These are phyloP conservation scores for Morella rubra DNA, from an alignment of 306 rosid species.

Conservation along the genomic window DNA sequence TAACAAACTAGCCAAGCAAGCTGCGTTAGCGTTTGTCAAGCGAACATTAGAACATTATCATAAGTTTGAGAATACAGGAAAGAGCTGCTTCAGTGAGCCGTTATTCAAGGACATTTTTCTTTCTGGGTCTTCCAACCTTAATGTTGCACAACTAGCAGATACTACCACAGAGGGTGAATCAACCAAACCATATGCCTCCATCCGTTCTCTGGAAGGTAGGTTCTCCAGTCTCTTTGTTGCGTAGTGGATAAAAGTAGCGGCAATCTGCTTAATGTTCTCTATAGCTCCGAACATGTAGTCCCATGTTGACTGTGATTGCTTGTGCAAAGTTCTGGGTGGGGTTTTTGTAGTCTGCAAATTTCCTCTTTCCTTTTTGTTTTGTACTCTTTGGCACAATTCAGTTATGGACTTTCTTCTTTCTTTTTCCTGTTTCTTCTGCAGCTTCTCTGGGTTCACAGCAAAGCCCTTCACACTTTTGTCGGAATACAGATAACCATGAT, in stretches of 20 bases:
- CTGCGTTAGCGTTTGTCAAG: slow-evolving; percentile 75
- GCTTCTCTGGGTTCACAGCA: slow-evolving; percentile 76
- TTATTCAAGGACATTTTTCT: slow-evolving; percentile 62
- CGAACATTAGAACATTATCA: slow-evolving; percentile 79
- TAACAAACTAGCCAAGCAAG: slow-evolving; percentile 87
- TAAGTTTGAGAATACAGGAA: slow-evolving; percentile 81
- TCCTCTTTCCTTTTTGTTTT: slow-evolving; percentile 16
- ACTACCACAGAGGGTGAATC: slow-evolving; percentile 61
- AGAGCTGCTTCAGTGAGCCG: slow-evolving; percentile 87
- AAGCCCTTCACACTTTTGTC: slow-evolving; percentile 74
- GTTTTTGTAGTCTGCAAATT: background rate
- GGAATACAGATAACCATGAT: slow-evolving; percentile 64
- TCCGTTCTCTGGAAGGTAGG: slow-evolving; percentile 61
- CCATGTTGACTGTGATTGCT: slow-evolving; percentile 11
- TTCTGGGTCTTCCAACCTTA: slow-evolving; percentile 52
- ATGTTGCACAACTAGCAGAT: slow-evolving; percentile 45
- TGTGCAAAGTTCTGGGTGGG: slow-evolving; percentile 26
- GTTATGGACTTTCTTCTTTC: slow-evolving; percentile 15
- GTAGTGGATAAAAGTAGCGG: slow-evolving; percentile 16
- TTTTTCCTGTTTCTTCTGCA: slow-evolving; percentile 39
- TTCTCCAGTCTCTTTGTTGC: slow-evolving; percentile 48
- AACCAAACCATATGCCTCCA: slow-evolving; percentile 54
- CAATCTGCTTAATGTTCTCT: slow-evolving; percentile 12
- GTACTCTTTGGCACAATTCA: background rate
- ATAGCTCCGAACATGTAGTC: slow-evolving; percentile 22